These are phyloP conservation scores for Fusarium nisikadoi DNA, from an alignment of 2,329 filamentous ascomycete species.

Conservation along the genomic window DNA sequence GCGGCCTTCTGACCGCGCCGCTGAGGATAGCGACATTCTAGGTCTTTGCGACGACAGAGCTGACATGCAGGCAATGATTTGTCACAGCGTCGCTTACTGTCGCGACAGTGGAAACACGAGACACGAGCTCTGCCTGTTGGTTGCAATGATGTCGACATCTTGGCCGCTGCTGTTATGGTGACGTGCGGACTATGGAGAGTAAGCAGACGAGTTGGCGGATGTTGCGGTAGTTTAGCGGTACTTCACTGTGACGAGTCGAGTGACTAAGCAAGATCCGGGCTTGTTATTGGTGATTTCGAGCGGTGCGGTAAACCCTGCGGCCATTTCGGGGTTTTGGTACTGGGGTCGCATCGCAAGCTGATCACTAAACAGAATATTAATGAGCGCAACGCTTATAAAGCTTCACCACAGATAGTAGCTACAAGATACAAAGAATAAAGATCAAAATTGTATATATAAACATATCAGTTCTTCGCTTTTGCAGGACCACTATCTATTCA, in stretches of 20 bases:
- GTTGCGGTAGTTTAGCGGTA: not conserved
- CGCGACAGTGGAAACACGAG: not conserved
- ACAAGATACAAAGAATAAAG: rapidly evolving
- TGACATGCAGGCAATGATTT: not conserved
- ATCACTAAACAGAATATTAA: not conserved
- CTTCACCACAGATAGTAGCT: not conserved
- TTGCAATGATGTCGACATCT: not conserved
- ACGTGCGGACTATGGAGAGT: not conserved
- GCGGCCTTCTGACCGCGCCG: not conserved
- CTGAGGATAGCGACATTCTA: not conserved
- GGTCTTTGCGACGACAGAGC: not conserved
- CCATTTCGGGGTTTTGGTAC: not conserved
- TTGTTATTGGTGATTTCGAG: no score
- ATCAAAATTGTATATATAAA: not conserved
- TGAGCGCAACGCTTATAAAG: not conserved
- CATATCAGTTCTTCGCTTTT: rapidly evolving
- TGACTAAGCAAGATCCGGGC: no score
- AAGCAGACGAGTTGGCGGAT: rapidly evolving
- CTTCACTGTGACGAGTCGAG: rapidly evolving
- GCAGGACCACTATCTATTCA: rapidly evolving
- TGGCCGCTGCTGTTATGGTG: not conserved
- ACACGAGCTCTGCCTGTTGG: rapidly evolving
- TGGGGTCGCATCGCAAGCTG: not conserved
- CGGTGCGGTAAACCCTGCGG: not conserved
- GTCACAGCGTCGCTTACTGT: not conserved